Conservation (phyloP, 306 rosid genomes). For the Lablab purpureus region DNA sequence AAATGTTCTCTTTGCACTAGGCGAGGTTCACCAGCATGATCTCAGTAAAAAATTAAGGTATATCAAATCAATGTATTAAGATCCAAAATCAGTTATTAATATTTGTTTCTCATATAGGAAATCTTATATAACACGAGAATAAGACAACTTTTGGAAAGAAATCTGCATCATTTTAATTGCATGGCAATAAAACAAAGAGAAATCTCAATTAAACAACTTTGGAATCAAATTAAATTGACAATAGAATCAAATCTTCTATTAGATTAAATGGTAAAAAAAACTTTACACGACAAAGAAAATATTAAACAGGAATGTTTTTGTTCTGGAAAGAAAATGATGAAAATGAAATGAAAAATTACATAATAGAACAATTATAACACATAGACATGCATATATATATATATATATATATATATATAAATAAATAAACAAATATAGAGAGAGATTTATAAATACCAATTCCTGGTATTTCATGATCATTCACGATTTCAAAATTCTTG, state of each 20-base stretch:
- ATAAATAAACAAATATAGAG: background rate
- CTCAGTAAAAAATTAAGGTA: background rate
- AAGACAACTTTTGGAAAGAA: background rate
- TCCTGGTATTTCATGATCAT: slow-evolving; percentile 79
- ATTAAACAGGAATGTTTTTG: background rate
- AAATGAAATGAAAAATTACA: slow-evolving; percentile 21
- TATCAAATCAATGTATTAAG: background rate
- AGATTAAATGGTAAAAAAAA: background rate
- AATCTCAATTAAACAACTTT: background rate
- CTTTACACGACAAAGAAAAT: slow-evolving; percentile 12
- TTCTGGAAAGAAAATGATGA: slow-evolving; percentile 17
- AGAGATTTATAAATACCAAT: slow-evolving; percentile 62
- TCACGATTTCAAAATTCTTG: slow-evolving; percentile 85
- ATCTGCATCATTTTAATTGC: background rate
- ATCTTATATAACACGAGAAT: background rate
- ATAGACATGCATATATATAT: background rate
- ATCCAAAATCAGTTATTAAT: slow-evolving; percentile 10
- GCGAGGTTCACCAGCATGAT: background rate
- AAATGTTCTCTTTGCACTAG: slow-evolving; percentile 10
- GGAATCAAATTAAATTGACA: slow-evolving; percentile 17
- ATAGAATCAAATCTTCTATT: background rate
- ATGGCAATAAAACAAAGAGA: slow-evolving; percentile 7
- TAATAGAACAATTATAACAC: background rate
- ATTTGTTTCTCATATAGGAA: slow-evolving; percentile 22
- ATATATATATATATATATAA: background rate